Base-by-base conservation (phyloP, 1,284 basidiomycete species). In the Termitomyces sp. region DNA sequence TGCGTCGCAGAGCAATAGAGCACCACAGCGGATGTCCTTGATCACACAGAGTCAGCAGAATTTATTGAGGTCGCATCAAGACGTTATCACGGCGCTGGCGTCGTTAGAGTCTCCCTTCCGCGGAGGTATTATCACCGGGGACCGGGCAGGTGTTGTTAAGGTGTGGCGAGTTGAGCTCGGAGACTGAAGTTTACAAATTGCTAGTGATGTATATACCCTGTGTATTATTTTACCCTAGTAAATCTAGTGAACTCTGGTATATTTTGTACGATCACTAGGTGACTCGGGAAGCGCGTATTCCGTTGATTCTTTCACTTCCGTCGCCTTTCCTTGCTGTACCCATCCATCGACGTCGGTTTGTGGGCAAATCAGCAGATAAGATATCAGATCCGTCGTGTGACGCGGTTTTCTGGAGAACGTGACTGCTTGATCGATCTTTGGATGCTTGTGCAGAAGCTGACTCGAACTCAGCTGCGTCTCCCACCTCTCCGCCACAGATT, bases 81-180 rank as follows among this genome's bases (percentile, higher is more conserved):
- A 96, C 65, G 82, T 90, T 2, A 81, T 97, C 24, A 92, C 88
- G 1, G 83, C 88, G 2, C 68, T 96, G 21, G 81, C 83, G 0
- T 88, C 89, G 58, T 83, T 96, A 52, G 92, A 96, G 60, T 82
- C 88, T 0, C 93, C 93, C 0, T 96, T 95, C 72, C 78, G 89
- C 46, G 88, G 88, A 15, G 91, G 92, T 3, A 79, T 95, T 42
- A 81, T 96, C 9, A 94, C 90, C 59, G 93, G 88, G 2, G 94
- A 96, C 67, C 78, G 89, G 36, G 75, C 84, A 17, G 91, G 91
- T 2, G 83, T 84, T 26, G 78, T 94, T 56, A 93, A 93, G 67
- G 86, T 93, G 1, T 93, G 88, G 87, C 77, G 86, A 55, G 80
- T 90, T 12, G 88, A 90, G 26, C 67, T 66, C 46, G 65, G 67